Percentiles rank a stretch among this genome's conserved stretches.
phyloP scores from a whole-genome alignment of 768 basidiomycete species.

The Artomyces pyxidatus region DNA sequence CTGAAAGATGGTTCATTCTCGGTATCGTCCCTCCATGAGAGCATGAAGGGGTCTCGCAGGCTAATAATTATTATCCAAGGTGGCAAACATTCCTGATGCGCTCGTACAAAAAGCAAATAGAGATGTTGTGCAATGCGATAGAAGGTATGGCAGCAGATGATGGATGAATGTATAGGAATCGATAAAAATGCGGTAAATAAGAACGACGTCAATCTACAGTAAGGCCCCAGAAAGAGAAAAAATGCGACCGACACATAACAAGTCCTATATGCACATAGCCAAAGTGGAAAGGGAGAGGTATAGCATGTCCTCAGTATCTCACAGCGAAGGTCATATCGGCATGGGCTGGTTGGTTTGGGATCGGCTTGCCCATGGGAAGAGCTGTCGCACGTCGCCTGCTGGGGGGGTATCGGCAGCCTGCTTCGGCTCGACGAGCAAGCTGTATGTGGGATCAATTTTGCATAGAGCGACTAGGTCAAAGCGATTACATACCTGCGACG shows the following conservation, averaged over 20 bases:
- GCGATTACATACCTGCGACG: slow-evolving; percentile 71
- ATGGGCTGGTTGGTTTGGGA: slow-evolving; percentile 22
- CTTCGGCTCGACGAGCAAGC: slow-evolving; percentile 77
- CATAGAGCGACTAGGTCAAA: background rate
- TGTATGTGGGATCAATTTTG: slow-evolving; percentile 19
- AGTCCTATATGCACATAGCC: background rate
- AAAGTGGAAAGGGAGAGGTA: background rate
- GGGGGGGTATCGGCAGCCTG: slow-evolving; percentile 65
- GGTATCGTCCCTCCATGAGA: too few species aligned
- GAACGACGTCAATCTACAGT: slow-evolving; percentile 12
- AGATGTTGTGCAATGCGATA: background rate
- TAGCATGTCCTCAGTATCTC: background rate
- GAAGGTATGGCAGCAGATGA: slow-evolving; percentile 1
- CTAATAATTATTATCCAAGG: slow-evolving; percentile 1
- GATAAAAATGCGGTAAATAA: slow-evolving; percentile 15
- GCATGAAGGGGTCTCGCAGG: too few species aligned
- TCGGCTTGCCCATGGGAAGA: slow-evolving; percentile 67
- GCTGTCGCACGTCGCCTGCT: slow-evolving; percentile 61
- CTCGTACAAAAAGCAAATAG: slow-evolving; percentile 1
- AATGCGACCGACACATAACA: slow-evolving; percentile 5
- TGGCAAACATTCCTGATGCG: background rate
- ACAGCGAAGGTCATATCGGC: slow-evolving; percentile 7
- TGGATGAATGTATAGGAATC: slow-evolving; percentile 9
- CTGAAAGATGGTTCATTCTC: too few species aligned
- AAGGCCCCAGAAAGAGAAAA: slow-evolving; percentile 9